Percentiles rank a stretch among this genome's conserved stretches.
Conservation (phyloP, 257 asterid genomes). For the Rhazya stricta region DNA sequence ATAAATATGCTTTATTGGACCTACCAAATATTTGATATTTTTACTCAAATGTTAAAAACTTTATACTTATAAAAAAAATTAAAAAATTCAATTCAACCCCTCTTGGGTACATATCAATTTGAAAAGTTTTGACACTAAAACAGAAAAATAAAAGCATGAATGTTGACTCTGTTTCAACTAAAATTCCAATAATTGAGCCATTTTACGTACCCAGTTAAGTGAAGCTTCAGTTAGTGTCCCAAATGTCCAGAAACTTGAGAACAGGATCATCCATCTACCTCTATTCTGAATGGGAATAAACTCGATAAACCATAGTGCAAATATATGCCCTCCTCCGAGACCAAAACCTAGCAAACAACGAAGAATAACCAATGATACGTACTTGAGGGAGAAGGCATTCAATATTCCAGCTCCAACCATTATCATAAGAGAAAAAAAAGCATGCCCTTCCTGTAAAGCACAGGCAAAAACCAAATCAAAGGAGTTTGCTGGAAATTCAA, state of each 20-base stretch:
- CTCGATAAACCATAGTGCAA: slow-evolving; percentile 43
- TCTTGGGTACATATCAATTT: too few relatives aligned
- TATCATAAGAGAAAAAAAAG: slow-evolving; percentile 37
- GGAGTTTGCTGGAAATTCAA: background rate
- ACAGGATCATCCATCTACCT: slow-evolving; percentile 36
- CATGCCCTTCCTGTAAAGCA: slow-evolving; percentile 56
- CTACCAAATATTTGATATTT: too few relatives aligned
- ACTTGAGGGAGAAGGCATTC: slow-evolving; percentile 63
- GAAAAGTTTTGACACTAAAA: too few relatives aligned
- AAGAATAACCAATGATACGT: slow-evolving; percentile 20
- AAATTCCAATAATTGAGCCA: too few relatives aligned
- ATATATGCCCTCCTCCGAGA: slow-evolving; percentile 39
- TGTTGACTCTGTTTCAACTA: background rate
- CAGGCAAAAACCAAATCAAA: background rate
- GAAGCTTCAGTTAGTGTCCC: slow-evolving; percentile 41
- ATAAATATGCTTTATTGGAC: too few relatives aligned
- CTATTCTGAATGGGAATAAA: slow-evolving; percentile 33
- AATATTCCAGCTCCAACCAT: slow-evolving; percentile 51
- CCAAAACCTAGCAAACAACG: slow-evolving; percentile 44
- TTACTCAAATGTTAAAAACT: too few relatives aligned
- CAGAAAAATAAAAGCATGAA: too few relatives aligned
- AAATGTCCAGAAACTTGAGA: slow-evolving; percentile 33
- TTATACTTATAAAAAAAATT: too few relatives aligned
- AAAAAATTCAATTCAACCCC: too few relatives aligned
- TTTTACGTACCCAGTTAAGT: slow-evolving; percentile 42